Conservation (phyloP, 495 filamentous ascomycete species). For the Talaromyces adpressus region DNA sequence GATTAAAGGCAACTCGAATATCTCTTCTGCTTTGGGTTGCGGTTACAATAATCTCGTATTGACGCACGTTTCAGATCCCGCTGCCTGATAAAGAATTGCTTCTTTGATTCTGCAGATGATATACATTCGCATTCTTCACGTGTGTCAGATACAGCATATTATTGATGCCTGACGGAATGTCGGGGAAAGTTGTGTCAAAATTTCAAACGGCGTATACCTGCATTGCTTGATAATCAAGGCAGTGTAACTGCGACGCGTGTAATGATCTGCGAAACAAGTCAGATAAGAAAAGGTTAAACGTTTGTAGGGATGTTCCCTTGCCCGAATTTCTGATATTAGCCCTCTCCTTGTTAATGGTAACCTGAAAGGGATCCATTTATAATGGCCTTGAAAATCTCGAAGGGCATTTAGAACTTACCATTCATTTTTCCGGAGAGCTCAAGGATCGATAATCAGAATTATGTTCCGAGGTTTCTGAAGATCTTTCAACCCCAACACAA, state of each 20-base stretch:
- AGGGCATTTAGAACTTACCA: not conserved
- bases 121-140: not conserved
- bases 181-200: not conserved
- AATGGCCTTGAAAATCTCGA: not conserved
- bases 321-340: not conserved
- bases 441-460: not conserved
- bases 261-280: not conserved
- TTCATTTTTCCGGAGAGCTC: not conserved
- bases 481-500: no score
- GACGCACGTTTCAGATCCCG: not conserved
- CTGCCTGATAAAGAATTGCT: not conserved
- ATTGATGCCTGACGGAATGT: not conserved
- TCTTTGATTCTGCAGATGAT: not conserved
- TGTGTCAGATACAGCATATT: not conserved
- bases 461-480: no score
- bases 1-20: not conserved
- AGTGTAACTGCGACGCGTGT: not conserved
- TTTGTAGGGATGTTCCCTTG: not conserved
- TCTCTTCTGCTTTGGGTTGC: not conserved
- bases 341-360: not conserved
- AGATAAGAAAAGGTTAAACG: not conserved
- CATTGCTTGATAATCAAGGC: not conserved
- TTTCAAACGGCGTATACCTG: not conserved
- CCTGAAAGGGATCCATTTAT: not conserved
- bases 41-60: not conserved